Percentiles rank a stretch among this genome's conserved stretches.
These are phyloP conservation scores for Mycena maculata DNA, from an alignment of 768 basidiomycete genomes.

Conservation along the genomic window DNA sequence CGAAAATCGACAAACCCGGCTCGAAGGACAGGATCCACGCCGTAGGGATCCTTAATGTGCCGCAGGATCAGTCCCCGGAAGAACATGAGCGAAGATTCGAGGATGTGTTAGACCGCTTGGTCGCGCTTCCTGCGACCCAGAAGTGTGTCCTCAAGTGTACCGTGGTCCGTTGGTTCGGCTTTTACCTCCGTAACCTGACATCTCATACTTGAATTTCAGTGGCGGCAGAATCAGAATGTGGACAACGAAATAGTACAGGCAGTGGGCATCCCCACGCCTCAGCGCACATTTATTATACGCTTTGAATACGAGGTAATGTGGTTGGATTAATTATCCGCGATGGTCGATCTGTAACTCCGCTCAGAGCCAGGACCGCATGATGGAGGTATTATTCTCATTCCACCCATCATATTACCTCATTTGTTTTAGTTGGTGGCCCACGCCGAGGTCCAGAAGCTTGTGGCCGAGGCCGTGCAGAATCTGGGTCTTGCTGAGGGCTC, in stretches of 20 bases:
- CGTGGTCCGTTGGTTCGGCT: not conserved
- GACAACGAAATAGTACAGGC: not conserved
- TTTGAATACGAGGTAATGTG: constrained; percentile 3
- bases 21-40: not conserved
- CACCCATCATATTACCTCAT: not conserved
- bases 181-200: not conserved
- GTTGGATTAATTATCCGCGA: not conserved
- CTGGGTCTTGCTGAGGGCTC: not conserved
- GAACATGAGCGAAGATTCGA: not conserved
- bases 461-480: not conserved
- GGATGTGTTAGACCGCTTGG: not conserved
- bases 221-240: not conserved
- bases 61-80: not conserved
- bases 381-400: constrained; percentile 1
- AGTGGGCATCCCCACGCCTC: not conserved
- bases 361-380: not conserved
- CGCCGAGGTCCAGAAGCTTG: not conserved
- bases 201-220: not conserved
- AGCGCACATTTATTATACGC: not conserved
- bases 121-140: constrained; percentile 5
- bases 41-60: constrained; percentile 1
- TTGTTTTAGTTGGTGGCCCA: not conserved
- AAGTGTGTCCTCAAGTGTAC: not conserved
- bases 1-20: not conserved
- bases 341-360: not conserved